Conservation (phyloP, 2,329 filamentous ascomycete species). For the Curvularia lunata region DNA sequence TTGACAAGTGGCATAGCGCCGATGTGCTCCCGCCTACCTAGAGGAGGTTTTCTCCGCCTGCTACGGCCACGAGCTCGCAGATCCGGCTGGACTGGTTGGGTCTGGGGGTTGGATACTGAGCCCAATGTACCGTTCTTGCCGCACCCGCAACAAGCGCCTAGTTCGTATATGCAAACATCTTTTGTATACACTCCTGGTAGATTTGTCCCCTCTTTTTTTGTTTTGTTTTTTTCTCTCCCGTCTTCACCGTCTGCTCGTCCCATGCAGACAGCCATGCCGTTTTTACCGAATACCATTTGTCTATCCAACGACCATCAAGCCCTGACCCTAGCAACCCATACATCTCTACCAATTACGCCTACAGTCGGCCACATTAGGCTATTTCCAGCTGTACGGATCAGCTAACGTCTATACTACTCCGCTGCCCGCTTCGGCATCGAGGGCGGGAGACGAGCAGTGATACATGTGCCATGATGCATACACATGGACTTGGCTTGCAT, state of each 20-base stretch:
- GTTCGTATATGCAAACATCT: background rate
- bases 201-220: background rate
- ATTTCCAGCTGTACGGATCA: background rate
- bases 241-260: background rate
- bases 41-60: background rate
- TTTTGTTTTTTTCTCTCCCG: background rate
- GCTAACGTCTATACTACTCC: background rate
- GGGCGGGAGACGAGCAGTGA: background rate
- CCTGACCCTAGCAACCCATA: background rate
- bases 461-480: background rate
- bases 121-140: slow-evolving; percentile 16
- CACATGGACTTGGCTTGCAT: background rate
- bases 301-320: slow-evolving; percentile 1
- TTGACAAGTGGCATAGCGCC: slow-evolving; percentile 1
- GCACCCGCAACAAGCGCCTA: slow-evolving; percentile 12
- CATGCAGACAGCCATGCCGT: background rate
- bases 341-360: background rate
- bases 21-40: background rate
- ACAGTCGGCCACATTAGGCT: slow-evolving; percentile 6
- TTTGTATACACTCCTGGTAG: background rate
- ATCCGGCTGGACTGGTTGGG: slow-evolving; percentile 6
- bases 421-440: slow-evolving; percentile 7
- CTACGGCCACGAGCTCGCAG: background rate
- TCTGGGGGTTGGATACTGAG: background rate
- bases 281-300: slow-evolving; percentile 2